These are phyloP conservation scores for Xenosphaeropsis pyriputrescens DNA, from an alignment of 2,329 filamentous ascomycete species.

Conservation along the genomic window DNA sequence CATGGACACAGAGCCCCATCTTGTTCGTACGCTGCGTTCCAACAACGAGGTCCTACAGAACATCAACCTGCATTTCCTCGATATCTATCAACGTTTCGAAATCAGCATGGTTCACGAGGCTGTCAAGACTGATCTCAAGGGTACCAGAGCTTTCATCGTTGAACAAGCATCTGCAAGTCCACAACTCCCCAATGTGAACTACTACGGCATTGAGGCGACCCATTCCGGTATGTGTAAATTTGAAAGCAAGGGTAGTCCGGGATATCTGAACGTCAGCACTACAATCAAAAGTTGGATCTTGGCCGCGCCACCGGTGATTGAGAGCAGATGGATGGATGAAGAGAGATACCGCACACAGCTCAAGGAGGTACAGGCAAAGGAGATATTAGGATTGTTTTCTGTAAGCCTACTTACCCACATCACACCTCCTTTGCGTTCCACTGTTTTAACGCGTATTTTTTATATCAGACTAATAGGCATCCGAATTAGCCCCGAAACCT, in stretches of 20 bases:
- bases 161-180: slow-evolving; percentile 57
- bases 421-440: too few species aligned
- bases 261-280: slow-evolving; percentile 27
- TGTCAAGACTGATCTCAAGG: slow-evolving; percentile 53
- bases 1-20: slow-evolving; percentile 50
- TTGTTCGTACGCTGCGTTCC: slow-evolving; percentile 56
- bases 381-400: slow-evolving; percentile 9
- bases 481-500: too few species aligned
- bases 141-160: slow-evolving; percentile 48
- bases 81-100: slow-evolving; percentile 55
- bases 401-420: not conserved
- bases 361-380: slow-evolving; percentile 10
- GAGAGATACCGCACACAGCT: slow-evolving; percentile 8
- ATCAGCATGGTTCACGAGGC: slow-evolving; percentile 69
- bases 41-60: slow-evolving; percentile 62
- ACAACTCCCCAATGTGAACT: slow-evolving; percentile 51
- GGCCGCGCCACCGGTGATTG: slow-evolving; percentile 9
- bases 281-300: slow-evolving; percentile 15
- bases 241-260: slow-evolving; percentile 44
- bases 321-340: slow-evolving; percentile 12
- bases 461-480: too few species aligned
- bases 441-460: too few species aligned
- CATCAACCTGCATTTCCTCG: slow-evolving; percentile 59
- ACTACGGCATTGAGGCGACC: slow-evolving; percentile 62
- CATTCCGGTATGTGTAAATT: slow-evolving; percentile 64